Base-by-base conservation (phyloP, 2,329 filamentous ascomycete species). In the Diaporthe helianthi region DNA sequence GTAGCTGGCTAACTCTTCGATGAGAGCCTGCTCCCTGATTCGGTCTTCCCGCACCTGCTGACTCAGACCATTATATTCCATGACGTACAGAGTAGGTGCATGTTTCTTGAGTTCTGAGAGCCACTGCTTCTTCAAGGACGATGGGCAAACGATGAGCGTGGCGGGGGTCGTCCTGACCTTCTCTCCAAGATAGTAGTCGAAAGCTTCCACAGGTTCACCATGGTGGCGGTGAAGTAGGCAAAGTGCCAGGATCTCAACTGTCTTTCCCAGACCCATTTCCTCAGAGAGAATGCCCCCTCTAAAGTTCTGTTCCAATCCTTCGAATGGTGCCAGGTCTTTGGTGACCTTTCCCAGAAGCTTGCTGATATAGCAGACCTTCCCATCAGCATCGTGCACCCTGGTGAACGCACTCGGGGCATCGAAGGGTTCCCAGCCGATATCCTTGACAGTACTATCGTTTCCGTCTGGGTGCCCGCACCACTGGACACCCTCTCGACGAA, bases 201-300 rank as follows among this genome's bases (percentile, higher is more conserved):
- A 73, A 47, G 72, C 71, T n/a, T 71, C 72, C 6, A 52, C 24
- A 1, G 72, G 66, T 17, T 53, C 53, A 29, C 68, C 61, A 19
- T 74, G 76, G 36, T 86, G 85, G 47, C 78, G 82, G 75, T 95
- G 88, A 29, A 91, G 81, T 9, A 88, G 82, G n/a, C 94, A 87
- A 13, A 95, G 82, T 4, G 90, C 86, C 53, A 94, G 87, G 2
- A 93, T 83, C 79, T 95, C 93, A 3, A 94, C 83, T 0, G 92
- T 95, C 78, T 95, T 95, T 1, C 92, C 92, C 1, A 95, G 81
- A 0, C 92, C 92, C 92, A 95, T 95, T 78, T 95, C 92, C 75
- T 95, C 92, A 0, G 91, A 89, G 6, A 95, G 80, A 58, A 93
- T 90, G 0, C 92, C 92, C 15, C 89, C 87, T 54, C 79, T 84